Evolutionary conservation across 2,329 filamentous ascomycete genomes (phyloP).

Genomic region (Botrytis aclada): DNA sequence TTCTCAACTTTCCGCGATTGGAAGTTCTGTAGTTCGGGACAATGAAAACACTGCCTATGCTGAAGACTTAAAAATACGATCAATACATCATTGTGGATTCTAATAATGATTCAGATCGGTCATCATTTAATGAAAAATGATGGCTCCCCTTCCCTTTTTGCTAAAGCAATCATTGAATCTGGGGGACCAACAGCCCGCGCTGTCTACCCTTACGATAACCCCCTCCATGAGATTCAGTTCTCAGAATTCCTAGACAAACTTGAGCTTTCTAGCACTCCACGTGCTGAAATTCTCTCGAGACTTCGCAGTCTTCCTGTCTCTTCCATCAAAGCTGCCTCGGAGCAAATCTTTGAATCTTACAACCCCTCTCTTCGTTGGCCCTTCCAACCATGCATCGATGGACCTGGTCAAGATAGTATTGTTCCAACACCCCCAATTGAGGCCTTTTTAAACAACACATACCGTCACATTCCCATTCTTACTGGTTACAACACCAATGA

Average conservation of each 20-base stretch:
- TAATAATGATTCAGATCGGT: constrained; percentile 49
- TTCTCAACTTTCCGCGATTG: too few species aligned
- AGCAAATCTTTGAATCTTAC: constrained; percentile 45
- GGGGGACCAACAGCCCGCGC: constrained; percentile 55
- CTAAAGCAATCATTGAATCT: constrained; percentile 55
- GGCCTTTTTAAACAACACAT: constrained; percentile 53
- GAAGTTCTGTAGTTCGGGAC: background rate
- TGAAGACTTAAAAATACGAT: too few species aligned
- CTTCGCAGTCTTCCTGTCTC: constrained; percentile 47
- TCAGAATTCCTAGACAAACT: constrained; percentile 53
- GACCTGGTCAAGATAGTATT: constrained; percentile 43
- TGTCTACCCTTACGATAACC: constrained; percentile 52
- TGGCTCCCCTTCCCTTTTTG: constrained; percentile 43
- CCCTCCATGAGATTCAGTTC: constrained; percentile 55
- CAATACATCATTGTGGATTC: background rate
- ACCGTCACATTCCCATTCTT: constrained; percentile 59
- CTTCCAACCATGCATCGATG: constrained; percentile 68
- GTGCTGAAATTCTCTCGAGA: constrained; percentile 48
- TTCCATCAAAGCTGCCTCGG: constrained; percentile 43
- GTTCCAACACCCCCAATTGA: constrained; percentile 57
- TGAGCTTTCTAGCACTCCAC: constrained; percentile 45
- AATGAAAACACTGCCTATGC: background rate
- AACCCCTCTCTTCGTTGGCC: constrained; percentile 52
- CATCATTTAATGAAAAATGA: constrained; percentile 60
- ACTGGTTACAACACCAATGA: constrained; percentile 72